Base-by-base conservation (phyloP, 1,284 basidiomycete genomes). In the Apiotrichum sp. region DNA sequence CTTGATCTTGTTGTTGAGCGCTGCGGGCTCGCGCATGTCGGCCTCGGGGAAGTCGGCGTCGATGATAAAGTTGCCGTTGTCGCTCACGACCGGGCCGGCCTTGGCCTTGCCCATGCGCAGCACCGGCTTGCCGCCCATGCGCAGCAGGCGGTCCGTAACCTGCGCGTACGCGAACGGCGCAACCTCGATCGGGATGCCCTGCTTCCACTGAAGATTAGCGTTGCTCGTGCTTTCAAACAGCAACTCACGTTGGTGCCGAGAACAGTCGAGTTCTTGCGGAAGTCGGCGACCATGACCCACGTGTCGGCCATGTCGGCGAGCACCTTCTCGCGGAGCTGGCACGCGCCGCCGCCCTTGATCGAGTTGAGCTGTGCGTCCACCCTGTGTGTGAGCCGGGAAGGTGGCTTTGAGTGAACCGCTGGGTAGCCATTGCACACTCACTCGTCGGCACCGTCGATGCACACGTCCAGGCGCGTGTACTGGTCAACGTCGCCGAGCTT, bases 401-500 rank as follows among this genome's bases (percentile, higher is more conserved):
- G 22, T 22, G 22, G 22, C 22, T 22, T 22, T 22, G 22, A 22
- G 22, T 22, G 22, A 22, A 22, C 22, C 22, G 22, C 22, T 22
- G 22, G 22, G 22, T 22, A 22, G 22, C 22, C 22, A 22, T 22
- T 22, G 22, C 22, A 22, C n/a, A 80, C 88, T 68, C 65, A 92
- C 89, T 98, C 95, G 67, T 98, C 95, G 1, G 95, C 95, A 44
- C 95, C 95, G 73, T 99, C 95, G 54, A 99, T 86, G 6, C 93
- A 96, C 33, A 98, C 90, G 68, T 98, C 96, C 55, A 98, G 87
- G 8, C 80, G 79, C 2, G 89, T 87, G 77, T 89, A 93, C 72
- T 92, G 86, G 70, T 93, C 89, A 4, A 97, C 86, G 68, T 98
- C 96, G 35, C 93, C 96, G 6, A 98, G 82, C 38, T 78, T 84